Conservation (phyloP, 345 rosid species). For the Gossypioides kirkii region DNA sequence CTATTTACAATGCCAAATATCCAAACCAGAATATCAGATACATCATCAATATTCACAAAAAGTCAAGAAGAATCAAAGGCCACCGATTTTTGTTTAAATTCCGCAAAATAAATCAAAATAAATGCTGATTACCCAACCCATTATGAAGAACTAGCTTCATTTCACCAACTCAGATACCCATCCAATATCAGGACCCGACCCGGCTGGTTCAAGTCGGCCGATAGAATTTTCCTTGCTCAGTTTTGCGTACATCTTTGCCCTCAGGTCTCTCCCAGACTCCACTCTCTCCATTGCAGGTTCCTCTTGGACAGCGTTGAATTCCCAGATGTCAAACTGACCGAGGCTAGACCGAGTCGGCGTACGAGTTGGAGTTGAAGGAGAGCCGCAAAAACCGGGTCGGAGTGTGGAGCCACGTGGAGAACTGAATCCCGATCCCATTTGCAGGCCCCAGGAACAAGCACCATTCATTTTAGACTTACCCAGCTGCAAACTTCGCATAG, state of each 20-base stretch:
- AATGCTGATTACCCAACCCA: not conserved
- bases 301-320: slow-evolving; percentile 26
- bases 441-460: slow-evolving; percentile 32
- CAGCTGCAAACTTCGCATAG: slow-evolving; percentile 41
- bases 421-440: slow-evolving; percentile 26
- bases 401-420: slow-evolving; percentile 35
- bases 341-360: slow-evolving; percentile 16
- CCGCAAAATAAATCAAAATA: slow-evolving; percentile 10
- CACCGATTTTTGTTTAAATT: slow-evolving; percentile 15
- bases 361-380: slow-evolving; percentile 29
- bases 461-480: slow-evolving; percentile 25
- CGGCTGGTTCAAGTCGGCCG: slow-evolving; percentile 19
- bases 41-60: slow-evolving; percentile 25
- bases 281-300: slow-evolving; percentile 58
- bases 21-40: slow-evolving; percentile 8
- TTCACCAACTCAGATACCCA: slow-evolving; percentile 44
- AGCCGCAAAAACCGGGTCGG: slow-evolving; percentile 26
- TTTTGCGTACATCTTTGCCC: slow-evolving; percentile 47
- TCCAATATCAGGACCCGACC: slow-evolving; percentile 35
- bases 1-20: slow-evolving; percentile 27
- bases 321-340: slow-evolving; percentile 33
- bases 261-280: slow-evolving; percentile 57
- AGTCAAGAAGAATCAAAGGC: slow-evolving; percentile 23
- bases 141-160: slow-evolving; percentile 13
- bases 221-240: slow-evolving; percentile 52